Evolutionary conservation across 305 asterid genomes (phyloP).

Genomic region (Fraxinus greggii): DNA sequence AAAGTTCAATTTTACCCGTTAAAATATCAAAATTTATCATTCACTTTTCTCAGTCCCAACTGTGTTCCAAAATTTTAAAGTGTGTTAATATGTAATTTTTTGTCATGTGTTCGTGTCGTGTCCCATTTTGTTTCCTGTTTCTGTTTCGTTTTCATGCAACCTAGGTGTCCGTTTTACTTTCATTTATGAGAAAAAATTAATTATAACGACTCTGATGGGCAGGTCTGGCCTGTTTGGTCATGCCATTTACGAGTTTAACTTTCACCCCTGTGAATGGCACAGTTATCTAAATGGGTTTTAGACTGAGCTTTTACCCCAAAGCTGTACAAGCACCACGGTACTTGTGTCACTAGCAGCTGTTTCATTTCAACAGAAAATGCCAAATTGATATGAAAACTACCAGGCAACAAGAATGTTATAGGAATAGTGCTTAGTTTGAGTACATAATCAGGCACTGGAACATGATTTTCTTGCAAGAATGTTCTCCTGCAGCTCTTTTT

Average conservation of each 20-base stretch:
- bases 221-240: not conserved
- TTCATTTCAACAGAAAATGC: not conserved
- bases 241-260: not conserved
- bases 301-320: not conserved
- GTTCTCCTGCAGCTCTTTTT: conserved; percentile 34
- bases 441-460: conserved; percentile 40
- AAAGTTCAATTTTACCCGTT: not conserved
- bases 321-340: not conserved
- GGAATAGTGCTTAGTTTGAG: not conserved
- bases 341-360: not conserved
- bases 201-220: not conserved
- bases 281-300: not conserved
- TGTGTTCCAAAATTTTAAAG: too few relatives aligned
- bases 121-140: too few relatives aligned
- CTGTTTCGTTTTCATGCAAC: too few relatives aligned
- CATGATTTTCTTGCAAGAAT: conserved; percentile 44
- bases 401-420: not conserved
- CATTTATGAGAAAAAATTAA: not conserved
- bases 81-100: too few relatives aligned
- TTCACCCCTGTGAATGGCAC: not conserved
- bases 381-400: not conserved
- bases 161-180: not conserved
- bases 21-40: not conserved
- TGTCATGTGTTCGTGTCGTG: too few relatives aligned
- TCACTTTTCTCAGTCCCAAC: not conserved